Evolutionary conservation across 495 filamentous ascomycete species (phyloP), one percentile per base, ranked within the genome.

Genomic region (Penicillium psychrofluorescens): DNA sequence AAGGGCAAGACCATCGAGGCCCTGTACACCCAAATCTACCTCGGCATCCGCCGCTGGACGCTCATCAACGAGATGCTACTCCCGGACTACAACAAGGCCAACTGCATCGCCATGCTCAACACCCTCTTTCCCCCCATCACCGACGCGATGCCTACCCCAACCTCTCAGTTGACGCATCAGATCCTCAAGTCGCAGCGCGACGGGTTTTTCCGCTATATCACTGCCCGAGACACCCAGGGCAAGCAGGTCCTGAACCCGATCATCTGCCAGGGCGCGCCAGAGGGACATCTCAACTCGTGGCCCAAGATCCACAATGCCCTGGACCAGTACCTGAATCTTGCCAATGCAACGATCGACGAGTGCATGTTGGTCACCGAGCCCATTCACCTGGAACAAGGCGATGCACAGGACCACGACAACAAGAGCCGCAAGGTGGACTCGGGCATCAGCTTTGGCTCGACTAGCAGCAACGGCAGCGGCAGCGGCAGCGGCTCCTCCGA

Each of bases 31-130:
- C 77, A 80, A 46, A 64, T 84, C 33, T 85, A 82, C 49, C 57
- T 86, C 50, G 79, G 78, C 31, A 62, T 88, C 41, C 79, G 84
- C 43, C 79, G 82, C 48, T 88, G 22, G 22, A 22, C 22, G 22
- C 58, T 88, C 36, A 75, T 87, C 53, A 84, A 87, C 45, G 84
- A 88, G 51, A 74, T 88, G 56, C 74, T 79, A 27, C 63, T 84
- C 13, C 65, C 72, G 40, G 80, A 80, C 0, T 80, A 80, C 63
- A 79, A 78, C 62, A 82, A 83, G 53, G 72, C 72, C 54, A 86
- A 85, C 52, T 83, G 83, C 59, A 72, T 85, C 42, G 85, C 81
- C 40, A 81, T 88, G 75, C 76, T 88, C 33, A 88, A 88, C 64
- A 86, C 84, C 16, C 70, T 88, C n/a, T 83, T 85, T 49, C 84